Conservation (phyloP, 371 early-diverging fungal species). For the Syncephalastrum racemosum region DNA sequence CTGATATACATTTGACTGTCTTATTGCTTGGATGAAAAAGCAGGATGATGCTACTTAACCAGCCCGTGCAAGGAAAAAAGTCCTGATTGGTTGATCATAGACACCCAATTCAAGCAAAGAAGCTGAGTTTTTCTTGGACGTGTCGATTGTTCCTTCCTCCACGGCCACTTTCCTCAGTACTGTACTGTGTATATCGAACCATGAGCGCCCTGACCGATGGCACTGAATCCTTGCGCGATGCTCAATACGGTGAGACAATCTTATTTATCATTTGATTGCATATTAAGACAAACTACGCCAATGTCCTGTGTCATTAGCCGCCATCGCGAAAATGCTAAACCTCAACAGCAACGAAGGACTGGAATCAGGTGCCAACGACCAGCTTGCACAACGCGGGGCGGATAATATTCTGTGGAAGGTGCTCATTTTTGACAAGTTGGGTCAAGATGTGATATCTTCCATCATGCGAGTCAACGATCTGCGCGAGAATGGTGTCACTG, state of each 20-base stretch:
- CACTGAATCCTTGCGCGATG: constrained; percentile 17
- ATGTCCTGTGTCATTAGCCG: constrained; percentile 13
- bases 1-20: no score
- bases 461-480: constrained; percentile 96
- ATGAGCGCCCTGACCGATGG: constrained; percentile 4
- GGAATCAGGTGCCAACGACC: constrained; percentile 18
- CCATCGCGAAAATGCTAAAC: constrained; percentile 61
- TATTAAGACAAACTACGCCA: no score
- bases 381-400: constrained; percentile 28
- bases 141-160: no score
- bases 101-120: no score
- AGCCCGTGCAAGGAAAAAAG: no score
- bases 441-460: constrained; percentile 97
- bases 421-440: constrained; percentile 91
- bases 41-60: no score
- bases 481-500: constrained; percentile 97
- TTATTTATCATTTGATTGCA: background rate
- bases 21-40: no score
- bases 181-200: no score
- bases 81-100: no score
- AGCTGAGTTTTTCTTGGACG: no score
- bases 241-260: constrained; percentile 20
- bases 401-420: constrained; percentile 88
- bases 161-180: no score
- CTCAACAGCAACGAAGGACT: constrained; percentile 24